phyloP scores from a whole-genome alignment of 495 filamentous ascomycete genomes.

The Haplographium delicatum region DNA sequence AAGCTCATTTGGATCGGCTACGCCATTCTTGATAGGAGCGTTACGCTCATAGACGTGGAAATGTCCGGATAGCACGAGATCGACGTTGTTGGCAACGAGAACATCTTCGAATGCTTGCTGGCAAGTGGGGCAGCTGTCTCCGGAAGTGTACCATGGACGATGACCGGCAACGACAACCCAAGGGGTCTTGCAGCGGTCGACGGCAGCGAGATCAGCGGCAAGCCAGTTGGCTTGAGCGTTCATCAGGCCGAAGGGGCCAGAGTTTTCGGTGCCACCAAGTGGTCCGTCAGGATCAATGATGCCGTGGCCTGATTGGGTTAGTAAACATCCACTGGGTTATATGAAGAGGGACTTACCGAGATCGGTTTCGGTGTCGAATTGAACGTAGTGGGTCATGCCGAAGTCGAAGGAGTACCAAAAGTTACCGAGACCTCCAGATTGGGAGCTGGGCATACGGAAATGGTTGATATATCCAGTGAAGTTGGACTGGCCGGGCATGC shows the following conservation, averaged over 20 bases:
- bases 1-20: constrained; percentile 31
- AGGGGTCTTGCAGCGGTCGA: constrained; percentile 46
- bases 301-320: too few species aligned
- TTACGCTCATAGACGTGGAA: constrained; percentile 35
- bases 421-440: constrained; percentile 38
- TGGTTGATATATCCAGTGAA: constrained; percentile 48
- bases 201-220: constrained; percentile 40
- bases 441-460: constrained; percentile 37
- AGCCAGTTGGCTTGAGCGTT: constrained; percentile 41
- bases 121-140: constrained; percentile 29
- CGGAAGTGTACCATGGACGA: constrained; percentile 40
- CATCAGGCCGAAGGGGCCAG: constrained; percentile 42
- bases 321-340: too few species aligned
- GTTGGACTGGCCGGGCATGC: constrained; percentile 48
- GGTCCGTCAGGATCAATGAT: constrained; percentile 30
- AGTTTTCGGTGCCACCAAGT: constrained; percentile 40
- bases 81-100: constrained; percentile 44
- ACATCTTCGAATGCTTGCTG: constrained; percentile 44
- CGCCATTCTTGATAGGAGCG: constrained; percentile 34
- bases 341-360: too few species aligned
- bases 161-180: constrained; percentile 48
- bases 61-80: constrained; percentile 47
- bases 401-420: constrained; percentile 58
- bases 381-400: constrained; percentile 45
- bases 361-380: constrained; percentile 51